A percentile compares a stretch with the other conserved stretches of the same genome.
Conservation (phyloP, 306 rosid species). For the Pyrus betulifolia region DNA sequence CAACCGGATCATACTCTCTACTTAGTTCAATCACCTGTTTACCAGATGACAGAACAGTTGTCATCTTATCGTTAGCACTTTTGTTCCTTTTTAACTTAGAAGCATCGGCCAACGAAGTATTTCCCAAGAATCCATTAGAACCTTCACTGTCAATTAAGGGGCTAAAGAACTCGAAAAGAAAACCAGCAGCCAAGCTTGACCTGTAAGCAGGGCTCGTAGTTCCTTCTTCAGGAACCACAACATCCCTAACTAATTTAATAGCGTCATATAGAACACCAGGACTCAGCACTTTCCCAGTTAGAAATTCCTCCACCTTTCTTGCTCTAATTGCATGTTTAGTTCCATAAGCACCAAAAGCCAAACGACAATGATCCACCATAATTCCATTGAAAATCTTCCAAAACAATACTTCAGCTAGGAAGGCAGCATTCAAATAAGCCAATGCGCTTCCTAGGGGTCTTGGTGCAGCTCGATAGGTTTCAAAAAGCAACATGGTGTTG, state of each 20-base stretch:
- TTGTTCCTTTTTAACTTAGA: conserved; percentile 23
- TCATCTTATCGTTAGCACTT: conserved; percentile 13
- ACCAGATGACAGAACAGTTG: conserved; percentile 49
- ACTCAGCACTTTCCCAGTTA: conserved; percentile 51
- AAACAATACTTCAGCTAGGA: conserved; percentile 54
- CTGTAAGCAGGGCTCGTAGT: conserved; percentile 45
- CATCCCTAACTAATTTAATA: conserved; percentile 35
- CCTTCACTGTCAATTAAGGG: conserved; percentile 35
- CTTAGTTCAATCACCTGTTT: conserved; percentile 48
- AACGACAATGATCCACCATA: conserved; percentile 39
- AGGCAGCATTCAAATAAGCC: conserved; percentile 75
- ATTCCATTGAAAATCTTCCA: conserved; percentile 37
- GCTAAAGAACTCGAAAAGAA: conserved; percentile 63
- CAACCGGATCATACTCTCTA: conserved; percentile 54
- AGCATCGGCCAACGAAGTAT: neutral
- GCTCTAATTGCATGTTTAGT: conserved; percentile 69
- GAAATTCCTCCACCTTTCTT: conserved; percentile 53
- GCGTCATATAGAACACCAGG: conserved; percentile 47
- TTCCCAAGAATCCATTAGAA: conserved; percentile 14
- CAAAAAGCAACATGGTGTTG: conserved; percentile 38
- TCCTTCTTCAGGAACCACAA: conserved; percentile 53
- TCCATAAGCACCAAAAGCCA: conserved; percentile 75
- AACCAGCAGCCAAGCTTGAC: conserved; percentile 74
- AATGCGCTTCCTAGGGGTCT: conserved; percentile 83
- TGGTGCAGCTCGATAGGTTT: conserved; percentile 76